A percentile compares a stretch with the other conserved stretches of the same genome.
phyloP scores from a whole-genome alignment of 805 yeast species.

The Wickerhamomyces canadensis region DNA sequence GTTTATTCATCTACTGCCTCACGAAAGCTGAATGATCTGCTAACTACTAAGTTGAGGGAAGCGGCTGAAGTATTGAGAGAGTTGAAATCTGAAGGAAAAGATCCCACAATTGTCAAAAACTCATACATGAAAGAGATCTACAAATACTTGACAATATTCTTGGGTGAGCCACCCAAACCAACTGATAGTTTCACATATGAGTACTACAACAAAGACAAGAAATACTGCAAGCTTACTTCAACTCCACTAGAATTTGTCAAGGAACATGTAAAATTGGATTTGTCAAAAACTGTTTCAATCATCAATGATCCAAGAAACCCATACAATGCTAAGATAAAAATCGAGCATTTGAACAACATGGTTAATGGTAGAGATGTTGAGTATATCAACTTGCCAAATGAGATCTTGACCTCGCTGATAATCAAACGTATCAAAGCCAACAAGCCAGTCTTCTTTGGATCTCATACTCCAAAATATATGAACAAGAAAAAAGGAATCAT shows the following conservation, averaged over 20 bases:
- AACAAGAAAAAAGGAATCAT: slow-evolving; percentile 59
- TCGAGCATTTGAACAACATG: slow-evolving; percentile 72
- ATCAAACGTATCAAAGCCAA: slow-evolving; percentile 63
- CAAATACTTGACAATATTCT: slow-evolving; percentile 57
- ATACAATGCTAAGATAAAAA: slow-evolving; percentile 56
- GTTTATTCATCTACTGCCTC: slow-evolving; percentile 49
- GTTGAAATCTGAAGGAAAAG: slow-evolving; percentile 9
- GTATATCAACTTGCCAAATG: slow-evolving; percentile 64
- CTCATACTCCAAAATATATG: slow-evolving; percentile 80
- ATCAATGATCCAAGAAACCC: slow-evolving; percentile 80
- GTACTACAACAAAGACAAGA: slow-evolving; percentile 63
- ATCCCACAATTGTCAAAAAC: slow-evolving; percentile 29
- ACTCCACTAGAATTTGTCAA: slow-evolving; percentile 63
- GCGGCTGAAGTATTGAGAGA: slow-evolving; percentile 64
- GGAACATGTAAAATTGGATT: slow-evolving; percentile 47
- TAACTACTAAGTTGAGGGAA: slow-evolving; percentile 71
- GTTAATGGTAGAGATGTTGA: slow-evolving; percentile 63
- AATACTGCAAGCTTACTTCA: slow-evolving; percentile 39
- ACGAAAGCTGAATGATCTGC: slow-evolving; percentile 46
- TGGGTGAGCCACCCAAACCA: slow-evolving; percentile 79
- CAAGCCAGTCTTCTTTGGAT: slow-evolving; percentile 83
- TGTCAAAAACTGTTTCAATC: slow-evolving; percentile 52
- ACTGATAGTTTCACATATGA: slow-evolving; percentile 68
- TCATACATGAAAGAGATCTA: slow-evolving; percentile 57
- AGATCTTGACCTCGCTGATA: slow-evolving; percentile 52